phyloP scores from a whole-genome alignment of 2,329 filamentous ascomycete genomes.

The Paraphoma sp. region DNA sequence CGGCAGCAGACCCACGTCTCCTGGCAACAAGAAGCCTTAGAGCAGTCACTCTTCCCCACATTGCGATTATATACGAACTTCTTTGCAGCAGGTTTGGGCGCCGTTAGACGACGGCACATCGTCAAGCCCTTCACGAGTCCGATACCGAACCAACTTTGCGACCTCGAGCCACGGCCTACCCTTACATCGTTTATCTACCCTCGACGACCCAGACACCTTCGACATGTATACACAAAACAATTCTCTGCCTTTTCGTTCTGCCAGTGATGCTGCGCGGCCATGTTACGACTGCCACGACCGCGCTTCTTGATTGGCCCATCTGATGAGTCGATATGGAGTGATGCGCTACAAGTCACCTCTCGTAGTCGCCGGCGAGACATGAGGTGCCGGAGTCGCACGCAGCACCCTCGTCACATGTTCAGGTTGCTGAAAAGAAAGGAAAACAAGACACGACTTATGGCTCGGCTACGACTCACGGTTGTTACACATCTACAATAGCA shows the following conservation, averaged over 20 bases:
- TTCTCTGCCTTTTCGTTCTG: slow-evolving; percentile 25
- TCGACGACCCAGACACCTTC: slow-evolving; percentile 36
- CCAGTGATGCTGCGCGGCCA: slow-evolving; percentile 24
- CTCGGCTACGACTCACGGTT: slow-evolving; percentile 32
- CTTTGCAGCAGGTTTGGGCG: slow-evolving; percentile 90
- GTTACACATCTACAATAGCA: slow-evolving; percentile 20
- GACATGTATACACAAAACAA: slow-evolving; percentile 37
- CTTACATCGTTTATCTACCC: slow-evolving; percentile 43
- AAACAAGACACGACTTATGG: slow-evolving; percentile 31
- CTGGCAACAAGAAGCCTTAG: slow-evolving; percentile 71
- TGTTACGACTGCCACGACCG: slow-evolving; percentile 17
- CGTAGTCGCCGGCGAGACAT: slow-evolving; percentile 33
- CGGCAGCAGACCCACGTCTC: slow-evolving; percentile 72
- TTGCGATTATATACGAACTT: slow-evolving; percentile 54
- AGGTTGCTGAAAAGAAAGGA: slow-evolving; percentile 14
- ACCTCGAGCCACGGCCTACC: slow-evolving; percentile 31
- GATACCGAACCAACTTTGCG: slow-evolving; percentile 38
- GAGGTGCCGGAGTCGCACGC: slow-evolving; percentile 21
- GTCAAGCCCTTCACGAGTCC: slow-evolving; percentile 41
- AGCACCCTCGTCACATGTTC: slow-evolving; percentile 7
- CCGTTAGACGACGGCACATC: slow-evolving; percentile 66
- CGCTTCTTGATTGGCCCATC: slow-evolving; percentile 10
- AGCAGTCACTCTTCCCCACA: slow-evolving; percentile 56
- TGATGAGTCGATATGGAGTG: slow-evolving; percentile 13
- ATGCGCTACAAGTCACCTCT: slow-evolving; percentile 23